A percentile compares a stretch with the other conserved stretches of the same genome.
phyloP scores from a whole-genome alignment of 352 stramenopile genomes.

The Phytophthora cactorum region DNA sequence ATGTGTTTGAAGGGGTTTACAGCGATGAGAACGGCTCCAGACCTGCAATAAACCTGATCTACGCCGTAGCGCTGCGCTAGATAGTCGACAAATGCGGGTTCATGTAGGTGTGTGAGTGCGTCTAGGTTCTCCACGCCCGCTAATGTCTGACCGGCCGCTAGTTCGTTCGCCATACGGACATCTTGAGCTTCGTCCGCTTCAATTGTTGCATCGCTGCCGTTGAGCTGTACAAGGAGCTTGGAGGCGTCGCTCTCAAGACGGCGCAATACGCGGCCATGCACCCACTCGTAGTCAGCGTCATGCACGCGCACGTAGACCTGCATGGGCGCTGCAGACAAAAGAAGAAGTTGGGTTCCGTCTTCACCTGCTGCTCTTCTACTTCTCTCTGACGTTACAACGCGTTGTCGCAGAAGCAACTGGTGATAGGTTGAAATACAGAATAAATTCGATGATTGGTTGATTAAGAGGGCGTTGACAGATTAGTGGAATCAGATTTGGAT shows the following conservation, averaged over 20 bases:
- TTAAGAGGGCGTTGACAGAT: not conserved
- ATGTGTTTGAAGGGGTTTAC: slow-evolving; percentile 86
- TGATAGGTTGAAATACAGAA: slow-evolving; percentile 13
- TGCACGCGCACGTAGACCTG: slow-evolving; percentile 67
- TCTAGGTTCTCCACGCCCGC: slow-evolving; percentile 75
- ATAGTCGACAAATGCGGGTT: slow-evolving; percentile 83
- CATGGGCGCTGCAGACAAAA: slow-evolving; percentile 31
- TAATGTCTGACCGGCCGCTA: slow-evolving; percentile 40
- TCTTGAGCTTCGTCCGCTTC: slow-evolving; percentile 53
- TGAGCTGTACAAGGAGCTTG: slow-evolving; percentile 50
- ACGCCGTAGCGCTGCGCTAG: slow-evolving; percentile 73
- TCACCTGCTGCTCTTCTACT: slow-evolving; percentile 23
- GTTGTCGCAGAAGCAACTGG: slow-evolving; percentile 28
- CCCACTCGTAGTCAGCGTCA: slow-evolving; percentile 55
- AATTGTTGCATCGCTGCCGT: slow-evolving; percentile 45
- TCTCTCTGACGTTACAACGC: slow-evolving; percentile 23
- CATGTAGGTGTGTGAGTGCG: slow-evolving; percentile 77
- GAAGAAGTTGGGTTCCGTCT: slow-evolving; percentile 13
- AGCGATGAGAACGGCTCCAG: slow-evolving; percentile 73
- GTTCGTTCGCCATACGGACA: slow-evolving; percentile 62
- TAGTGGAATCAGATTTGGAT: slow-evolving; percentile 16
- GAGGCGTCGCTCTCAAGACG: slow-evolving; percentile 37
- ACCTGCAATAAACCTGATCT: slow-evolving; percentile 81
- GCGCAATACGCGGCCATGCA: slow-evolving; percentile 45
- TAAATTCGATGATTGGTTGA: slow-evolving; percentile 1